A percentile compares a stretch with the other conserved stretches of the same genome.
These are phyloP conservation scores for Escallonia rubra DNA, from an alignment of 129 eudicot species.

Conservation along the genomic window DNA sequence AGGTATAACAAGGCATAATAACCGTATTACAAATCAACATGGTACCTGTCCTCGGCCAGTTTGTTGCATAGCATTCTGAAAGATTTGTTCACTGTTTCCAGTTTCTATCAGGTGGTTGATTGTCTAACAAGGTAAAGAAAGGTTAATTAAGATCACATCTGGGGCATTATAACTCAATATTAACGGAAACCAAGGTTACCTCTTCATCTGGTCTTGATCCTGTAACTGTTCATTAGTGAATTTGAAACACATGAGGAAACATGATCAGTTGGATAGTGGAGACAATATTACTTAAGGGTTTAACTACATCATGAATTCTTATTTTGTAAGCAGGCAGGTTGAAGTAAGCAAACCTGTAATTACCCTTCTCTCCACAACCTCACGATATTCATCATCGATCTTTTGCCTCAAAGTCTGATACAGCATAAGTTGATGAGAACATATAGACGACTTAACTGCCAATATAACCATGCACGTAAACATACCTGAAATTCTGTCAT, in stretches of 20 bases:
- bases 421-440: conserved; percentile 1
- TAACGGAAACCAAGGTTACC: conserved; percentile 37
- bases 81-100: conserved; percentile 92
- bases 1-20: not conserved
- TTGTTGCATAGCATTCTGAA: conserved; percentile 89
- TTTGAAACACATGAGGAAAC: conserved; percentile 6
- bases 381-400: conserved; percentile 93
- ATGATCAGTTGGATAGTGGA: not conserved
- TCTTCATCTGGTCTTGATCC: conserved; percentile 86
- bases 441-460: not conserved
- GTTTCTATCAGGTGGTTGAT: conserved; percentile 90
- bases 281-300: not conserved
- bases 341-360: conserved; percentile 60
- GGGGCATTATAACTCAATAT: not conserved
- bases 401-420: conserved; percentile 71
- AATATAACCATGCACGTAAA: not conserved
- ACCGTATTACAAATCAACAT: not conserved
- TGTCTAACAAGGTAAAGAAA: conserved; percentile 39
- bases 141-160: not conserved
- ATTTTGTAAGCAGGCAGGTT: not conserved
- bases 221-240: conserved; percentile 47
- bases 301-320: not conserved
- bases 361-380: conserved; percentile 95
- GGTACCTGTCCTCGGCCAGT: conserved; percentile 83
- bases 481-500: conserved; percentile 89